These are phyloP conservation scores for Sabuloglossum arenarium DNA, from an alignment of 495 filamentous ascomycete genomes.

Conservation along the genomic window DNA sequence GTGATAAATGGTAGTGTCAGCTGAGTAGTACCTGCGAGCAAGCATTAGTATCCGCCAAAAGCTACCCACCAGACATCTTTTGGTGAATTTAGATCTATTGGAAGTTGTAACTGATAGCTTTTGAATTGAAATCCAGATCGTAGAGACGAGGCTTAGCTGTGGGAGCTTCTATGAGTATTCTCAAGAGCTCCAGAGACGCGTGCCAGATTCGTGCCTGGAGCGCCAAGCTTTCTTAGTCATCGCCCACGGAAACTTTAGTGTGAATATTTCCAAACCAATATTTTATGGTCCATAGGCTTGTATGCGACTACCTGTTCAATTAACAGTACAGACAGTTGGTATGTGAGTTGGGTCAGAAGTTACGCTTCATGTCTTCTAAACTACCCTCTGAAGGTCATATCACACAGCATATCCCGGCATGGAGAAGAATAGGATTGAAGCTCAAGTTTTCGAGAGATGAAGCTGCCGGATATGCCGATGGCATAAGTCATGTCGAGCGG, in stretches of 20 bases:
- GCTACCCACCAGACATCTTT: conserved; percentile 5
- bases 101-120: no score
- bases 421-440: conserved; percentile 60
- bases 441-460: conserved; percentile 28
- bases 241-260: neutral
- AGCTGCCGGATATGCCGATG: neutral
- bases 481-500: conserved; percentile 6
- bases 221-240: neutral
- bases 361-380: neutral
- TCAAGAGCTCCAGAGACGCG: neutral
- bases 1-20: neutral
- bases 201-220: neutral
- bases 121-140: no score
- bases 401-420: conserved; percentile 33
- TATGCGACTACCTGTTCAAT: no score
- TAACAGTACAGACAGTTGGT: no score
- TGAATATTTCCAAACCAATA: no score
- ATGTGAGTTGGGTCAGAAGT: no score
- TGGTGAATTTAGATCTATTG: neutral
- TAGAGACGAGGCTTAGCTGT: no score
- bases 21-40: neutral
- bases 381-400: conserved; percentile 19
- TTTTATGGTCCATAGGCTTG: no score
- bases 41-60: conserved; percentile 9
- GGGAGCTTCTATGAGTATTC: no score